These are phyloP conservation scores for Neurospora sp. DNA, from an alignment of 495 filamentous ascomycete genomes.

Conservation along the genomic window DNA sequence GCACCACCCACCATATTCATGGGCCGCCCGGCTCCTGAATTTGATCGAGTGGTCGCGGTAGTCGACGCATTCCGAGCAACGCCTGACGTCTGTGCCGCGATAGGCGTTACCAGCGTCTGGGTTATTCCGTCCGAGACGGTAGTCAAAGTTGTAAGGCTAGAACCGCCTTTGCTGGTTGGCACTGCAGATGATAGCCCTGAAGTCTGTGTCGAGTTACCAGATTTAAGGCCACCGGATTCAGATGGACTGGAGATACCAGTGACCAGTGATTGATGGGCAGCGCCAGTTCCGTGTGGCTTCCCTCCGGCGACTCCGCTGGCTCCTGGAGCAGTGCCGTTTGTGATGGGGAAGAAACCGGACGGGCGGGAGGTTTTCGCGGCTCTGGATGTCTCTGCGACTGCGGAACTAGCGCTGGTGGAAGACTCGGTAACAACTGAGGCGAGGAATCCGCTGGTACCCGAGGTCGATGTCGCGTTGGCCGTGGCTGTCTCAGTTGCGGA, in stretches of 20 bases:
- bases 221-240: background rate
- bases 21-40: background rate
- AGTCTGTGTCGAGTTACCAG: background rate
- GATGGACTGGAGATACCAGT: background rate
- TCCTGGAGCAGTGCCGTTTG: constrained; percentile 1
- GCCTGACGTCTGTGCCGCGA: background rate
- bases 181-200: background rate
- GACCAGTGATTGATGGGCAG: background rate
- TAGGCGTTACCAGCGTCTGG: background rate
- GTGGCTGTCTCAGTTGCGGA: background rate
- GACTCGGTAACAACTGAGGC: background rate
- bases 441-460: background rate
- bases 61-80: background rate
- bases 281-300: background rate
- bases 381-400: background rate
- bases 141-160: background rate
- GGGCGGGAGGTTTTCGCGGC: background rate
- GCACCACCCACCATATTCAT: background rate
- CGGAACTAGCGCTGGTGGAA: background rate
- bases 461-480: background rate
- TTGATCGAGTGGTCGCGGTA: background rate
- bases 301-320: background rate
- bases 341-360: background rate
- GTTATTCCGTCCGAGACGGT: constrained; percentile 5
- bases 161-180: background rate